phyloP scores from a whole-genome alignment of 441 rosid genomes.

The Biscutella auriculata region DNA sequence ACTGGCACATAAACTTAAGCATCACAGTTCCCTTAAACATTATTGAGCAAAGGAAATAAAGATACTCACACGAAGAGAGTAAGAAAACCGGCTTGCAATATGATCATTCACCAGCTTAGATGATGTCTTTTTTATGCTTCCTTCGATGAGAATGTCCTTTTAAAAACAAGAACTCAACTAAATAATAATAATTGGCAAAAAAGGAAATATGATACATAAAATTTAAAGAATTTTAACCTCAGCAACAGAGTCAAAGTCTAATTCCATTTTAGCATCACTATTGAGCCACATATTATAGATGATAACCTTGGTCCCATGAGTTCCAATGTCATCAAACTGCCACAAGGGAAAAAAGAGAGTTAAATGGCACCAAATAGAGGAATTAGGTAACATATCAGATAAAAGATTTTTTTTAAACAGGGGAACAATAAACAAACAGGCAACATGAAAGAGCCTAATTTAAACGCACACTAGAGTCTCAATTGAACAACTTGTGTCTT shows the following conservation, averaged over 20 bases:
- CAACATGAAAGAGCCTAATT: neutral
- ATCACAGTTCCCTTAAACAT: neutral
- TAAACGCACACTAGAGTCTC: neutral
- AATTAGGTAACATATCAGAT: neutral
- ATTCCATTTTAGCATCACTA: constrained; percentile 56
- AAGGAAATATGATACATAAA: constrained; percentile 8
- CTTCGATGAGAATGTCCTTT: constrained; percentile 73
- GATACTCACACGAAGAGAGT: constrained; percentile 71
- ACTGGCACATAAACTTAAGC: constrained; percentile 4
- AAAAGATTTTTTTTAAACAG: neutral
- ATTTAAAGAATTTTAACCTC: constrained; percentile 34
- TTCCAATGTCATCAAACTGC: constrained; percentile 73
- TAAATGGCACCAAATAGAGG: neutral
- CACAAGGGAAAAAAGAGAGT: neutral
- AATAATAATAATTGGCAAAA: constrained; percentile 1
- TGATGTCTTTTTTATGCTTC: constrained; percentile 42
- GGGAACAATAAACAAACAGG: neutral
- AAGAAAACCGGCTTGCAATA: constrained; percentile 46
- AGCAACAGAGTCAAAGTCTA: constrained; percentile 59
- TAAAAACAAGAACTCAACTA: constrained; percentile 10
- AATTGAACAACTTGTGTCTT: neutral
- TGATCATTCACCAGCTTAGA: constrained; percentile 51
- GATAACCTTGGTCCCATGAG: constrained; percentile 79
- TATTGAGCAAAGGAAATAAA: neutral
- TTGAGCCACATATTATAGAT: constrained; percentile 77